Base-by-base conservation (phyloP, 1,284 basidiomycete genomes). In the Moesziomyces sp. region DNA sequence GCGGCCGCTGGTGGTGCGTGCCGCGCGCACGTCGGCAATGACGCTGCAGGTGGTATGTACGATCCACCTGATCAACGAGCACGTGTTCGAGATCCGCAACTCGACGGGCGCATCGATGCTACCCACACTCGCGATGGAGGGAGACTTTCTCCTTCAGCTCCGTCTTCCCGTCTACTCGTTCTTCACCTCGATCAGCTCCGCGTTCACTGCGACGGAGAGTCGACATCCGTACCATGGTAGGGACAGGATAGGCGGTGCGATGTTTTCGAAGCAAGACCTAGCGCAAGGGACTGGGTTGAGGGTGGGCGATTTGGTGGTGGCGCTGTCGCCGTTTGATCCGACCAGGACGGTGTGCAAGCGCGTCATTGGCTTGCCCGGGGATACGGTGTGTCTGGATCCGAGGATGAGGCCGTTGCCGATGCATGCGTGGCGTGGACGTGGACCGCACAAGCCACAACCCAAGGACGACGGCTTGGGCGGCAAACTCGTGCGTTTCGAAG, bases 301-400 rank as follows among this genome's bases (percentile, higher is more conserved):
- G 30, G 43, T 82, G 10, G 96, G 96, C 46, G 93, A 97, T 79
- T 86, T 99, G 50, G 87, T 97, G 59, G 90, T 91, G 13, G 87
- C 92, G 44, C 87, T 87, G 49, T 93, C 92, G 2, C 94, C 94
- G 5, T 84, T 90, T 46, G 88, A 91, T 73, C 92, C 91, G 0
- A 85, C 85, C 0, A 88, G 89, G 47, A 86, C 90, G 24, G 89
- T 97, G 23, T 96, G 94, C 86, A 99, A 99, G 86, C 90, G 96
- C 44, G 87, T 99, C 16, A 87, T 97, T 21, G 96, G 94, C 0
- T 85, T 99, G 19, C 91, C 93, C 21, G 96, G 96, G 2, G 96
- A 99, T 84, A 86, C 91, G 21, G 84, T 98, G 24, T 93, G 93
- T 71, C 90, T 96, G 28, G 94, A 98, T 68, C 87, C 95, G 87